Evolutionary conservation across 2,329 filamentous ascomycete genomes (phyloP), one percentile per base, ranked within the genome.

Genomic region (Aspergillus clavatus): DNA sequence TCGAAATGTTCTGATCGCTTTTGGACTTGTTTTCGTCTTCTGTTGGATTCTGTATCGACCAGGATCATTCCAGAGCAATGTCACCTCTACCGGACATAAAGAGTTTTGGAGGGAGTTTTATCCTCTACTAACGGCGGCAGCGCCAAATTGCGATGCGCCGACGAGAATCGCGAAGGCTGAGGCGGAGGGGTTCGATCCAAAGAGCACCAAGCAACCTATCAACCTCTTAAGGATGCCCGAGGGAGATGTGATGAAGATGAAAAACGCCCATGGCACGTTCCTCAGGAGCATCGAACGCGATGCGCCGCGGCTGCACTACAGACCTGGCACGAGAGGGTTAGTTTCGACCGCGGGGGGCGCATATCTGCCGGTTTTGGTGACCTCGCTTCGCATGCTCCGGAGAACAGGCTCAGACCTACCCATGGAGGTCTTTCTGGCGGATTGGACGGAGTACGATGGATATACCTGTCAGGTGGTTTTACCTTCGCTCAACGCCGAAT

Each of bases 401-500:
- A 48, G 42, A 5, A 56, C 52, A 3, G 52, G 52, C 18, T 56
- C 54, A 4, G 38, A 37, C 2, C 31, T 56, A 2, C 54, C 54
- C 1, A 48, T 53, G 45, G 50, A 55, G 38, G 52, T 53, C 4
- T 57, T 57, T 14, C 29, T 53, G 10, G 56, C 53, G 16, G 41
- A 42, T n/a, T 47, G 44, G 42, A 26, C 22, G 41, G 6, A 43
- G 44, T 5, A 35, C 38, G 10, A 38, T 73, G 48, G 69, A 71
- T 14, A 60, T 8, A 58, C 69, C 3, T 72, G 69, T 47, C 56
- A 68, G 29, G 48, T 53, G 3, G 47, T 69, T 7, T 52, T 70
- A n/a, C 64, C 66, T 0, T 51, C 50, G 8, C 52, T 69, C 18
- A 62, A 67, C 18, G 68, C 64, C 5, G 57, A 56, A 42, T 72